Evolutionary conservation across 495 filamentous ascomycete species (phyloP).

Genomic region (Xanthoparmelia taractica): DNA sequence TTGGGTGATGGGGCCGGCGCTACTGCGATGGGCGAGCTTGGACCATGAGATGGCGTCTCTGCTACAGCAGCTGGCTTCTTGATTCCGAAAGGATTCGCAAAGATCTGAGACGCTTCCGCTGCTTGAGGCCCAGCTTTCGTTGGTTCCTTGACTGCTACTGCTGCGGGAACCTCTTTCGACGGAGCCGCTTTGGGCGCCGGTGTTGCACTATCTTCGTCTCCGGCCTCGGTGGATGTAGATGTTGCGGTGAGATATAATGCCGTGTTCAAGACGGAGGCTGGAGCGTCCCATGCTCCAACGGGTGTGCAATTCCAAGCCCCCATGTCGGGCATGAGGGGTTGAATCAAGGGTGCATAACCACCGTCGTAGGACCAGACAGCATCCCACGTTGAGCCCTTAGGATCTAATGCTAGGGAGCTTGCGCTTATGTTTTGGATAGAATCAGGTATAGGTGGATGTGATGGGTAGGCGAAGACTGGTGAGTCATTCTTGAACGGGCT

Average conservation of each 20-base stretch:
- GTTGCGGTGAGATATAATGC: slow-evolving; percentile 7
- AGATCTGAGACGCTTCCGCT: neutral
- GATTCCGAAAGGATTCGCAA: neutral
- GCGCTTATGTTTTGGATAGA: neutral
- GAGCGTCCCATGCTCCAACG: neutral
- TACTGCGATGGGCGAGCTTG: neutral
- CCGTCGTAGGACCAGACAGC: neutral
- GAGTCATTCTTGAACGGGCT: neutral
- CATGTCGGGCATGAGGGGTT: slow-evolving; percentile 4
- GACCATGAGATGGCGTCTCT: neutral
- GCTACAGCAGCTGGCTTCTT: neutral
- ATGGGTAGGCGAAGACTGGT: slow-evolving; percentile 5
- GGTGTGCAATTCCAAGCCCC: neutral
- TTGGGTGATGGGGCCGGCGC: neutral
- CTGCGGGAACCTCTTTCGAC: neutral
- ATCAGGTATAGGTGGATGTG: slow-evolving; percentile 5
- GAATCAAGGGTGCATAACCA: neutral
- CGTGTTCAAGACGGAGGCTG: neutral
- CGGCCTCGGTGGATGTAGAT: slow-evolving; percentile 7
- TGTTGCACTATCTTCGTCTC: neutral
- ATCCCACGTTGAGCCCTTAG: neutral
- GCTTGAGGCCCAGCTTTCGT: neutral
- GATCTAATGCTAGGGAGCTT: slow-evolving; percentile 3
- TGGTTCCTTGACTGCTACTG: neutral
- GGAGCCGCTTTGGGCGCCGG: neutral